phyloP scores from a whole-genome alignment of 2,329 filamentous ascomycete species.

The Claviceps purpurea region DNA sequence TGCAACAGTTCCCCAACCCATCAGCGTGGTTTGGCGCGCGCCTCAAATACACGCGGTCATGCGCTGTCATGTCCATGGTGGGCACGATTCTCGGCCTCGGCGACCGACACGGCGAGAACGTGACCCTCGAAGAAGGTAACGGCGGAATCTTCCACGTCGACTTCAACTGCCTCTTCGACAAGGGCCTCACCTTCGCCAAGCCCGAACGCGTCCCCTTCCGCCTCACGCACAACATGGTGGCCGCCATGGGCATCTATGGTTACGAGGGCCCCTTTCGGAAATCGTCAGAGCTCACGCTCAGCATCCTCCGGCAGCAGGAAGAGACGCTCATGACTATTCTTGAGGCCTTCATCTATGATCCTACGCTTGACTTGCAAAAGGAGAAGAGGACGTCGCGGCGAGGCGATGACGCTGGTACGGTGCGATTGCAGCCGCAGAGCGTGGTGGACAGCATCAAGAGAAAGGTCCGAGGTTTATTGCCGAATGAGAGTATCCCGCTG shows the following conservation, averaged over 20 bases:
- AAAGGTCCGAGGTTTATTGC: conserved; percentile 74
- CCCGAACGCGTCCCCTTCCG: conserved; percentile 93
- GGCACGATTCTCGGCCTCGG: conserved; percentile 88
- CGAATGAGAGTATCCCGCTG: conserved; percentile 80
- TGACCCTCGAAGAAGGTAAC: conserved; percentile 84
- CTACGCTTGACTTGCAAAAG: conserved; percentile 77
- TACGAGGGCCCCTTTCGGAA: conserved; percentile 88
- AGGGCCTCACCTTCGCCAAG: conserved; percentile 87
- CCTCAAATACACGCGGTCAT: conserved; percentile 80
- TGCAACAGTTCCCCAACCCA: conserved; percentile 86
- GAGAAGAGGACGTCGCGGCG: conserved; percentile 38
- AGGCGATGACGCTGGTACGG: conserved; percentile 21
- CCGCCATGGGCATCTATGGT: conserved; percentile 90
- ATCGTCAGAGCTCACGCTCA: conserved; percentile 77
- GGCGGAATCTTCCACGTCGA: conserved; percentile 95
- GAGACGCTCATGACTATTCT: conserved; percentile 96
- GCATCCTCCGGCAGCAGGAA: conserved; percentile 75
- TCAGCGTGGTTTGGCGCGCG: conserved; percentile 84
- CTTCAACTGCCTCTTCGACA: conserved; percentile 99
- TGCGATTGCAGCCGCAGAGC: conserved; percentile 47
- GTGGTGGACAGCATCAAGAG: conserved; percentile 80
- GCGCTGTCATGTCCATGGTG: conserved; percentile 99
- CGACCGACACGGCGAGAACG: conserved; percentile 94
- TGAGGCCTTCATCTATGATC: conserved; percentile 94
- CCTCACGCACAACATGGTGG: conserved; percentile 95